These are phyloP conservation scores for Fusarium compactum DNA, from an alignment of 2,329 filamentous ascomycete species.

Conservation along the genomic window DNA sequence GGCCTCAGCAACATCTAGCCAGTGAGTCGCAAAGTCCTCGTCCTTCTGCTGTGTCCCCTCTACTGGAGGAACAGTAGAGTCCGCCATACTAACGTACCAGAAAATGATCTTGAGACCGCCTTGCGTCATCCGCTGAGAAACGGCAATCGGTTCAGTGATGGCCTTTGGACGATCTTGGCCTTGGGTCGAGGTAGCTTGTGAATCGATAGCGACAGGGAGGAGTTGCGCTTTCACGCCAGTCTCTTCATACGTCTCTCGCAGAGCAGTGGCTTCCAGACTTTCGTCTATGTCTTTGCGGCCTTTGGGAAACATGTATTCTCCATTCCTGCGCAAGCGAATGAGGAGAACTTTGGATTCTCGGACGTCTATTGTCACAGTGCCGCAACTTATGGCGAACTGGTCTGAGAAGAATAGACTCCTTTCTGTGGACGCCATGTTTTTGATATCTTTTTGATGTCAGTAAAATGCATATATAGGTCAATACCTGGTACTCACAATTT, in stretches of 20 bases:
- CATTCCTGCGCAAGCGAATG: background rate
- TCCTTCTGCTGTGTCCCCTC: slow-evolving; percentile 16
- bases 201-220: background rate
- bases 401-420: slow-evolving; percentile 7
- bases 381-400: slow-evolving; percentile 16
- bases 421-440: background rate
- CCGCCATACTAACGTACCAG: slow-evolving; percentile 14
- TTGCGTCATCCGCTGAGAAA: slow-evolving; percentile 2
- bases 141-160: slow-evolving; percentile 7
- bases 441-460: background rate
- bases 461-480: background rate
- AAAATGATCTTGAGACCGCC: slow-evolving; percentile 16
- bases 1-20: too few relatives aligned
- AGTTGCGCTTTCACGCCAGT: slow-evolving; percentile 1
- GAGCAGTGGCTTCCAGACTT: slow-evolving; percentile 1
- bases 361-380: background rate
- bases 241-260: slow-evolving; percentile 19
- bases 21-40: background rate
- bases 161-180: background rate
- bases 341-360: background rate
- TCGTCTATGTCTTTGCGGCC: slow-evolving; percentile 15
- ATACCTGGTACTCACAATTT: too few relatives aligned
- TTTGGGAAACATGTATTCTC: slow-evolving; percentile 21
- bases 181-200: background rate
- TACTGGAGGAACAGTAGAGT: slow-evolving; percentile 2